A percentile compares a stretch with the other conserved stretches of the same genome.
Evolutionary conservation across 2,329 filamentous ascomycete species (phyloP).

Genomic region (Colletotrichum nymphaeae): DNA sequence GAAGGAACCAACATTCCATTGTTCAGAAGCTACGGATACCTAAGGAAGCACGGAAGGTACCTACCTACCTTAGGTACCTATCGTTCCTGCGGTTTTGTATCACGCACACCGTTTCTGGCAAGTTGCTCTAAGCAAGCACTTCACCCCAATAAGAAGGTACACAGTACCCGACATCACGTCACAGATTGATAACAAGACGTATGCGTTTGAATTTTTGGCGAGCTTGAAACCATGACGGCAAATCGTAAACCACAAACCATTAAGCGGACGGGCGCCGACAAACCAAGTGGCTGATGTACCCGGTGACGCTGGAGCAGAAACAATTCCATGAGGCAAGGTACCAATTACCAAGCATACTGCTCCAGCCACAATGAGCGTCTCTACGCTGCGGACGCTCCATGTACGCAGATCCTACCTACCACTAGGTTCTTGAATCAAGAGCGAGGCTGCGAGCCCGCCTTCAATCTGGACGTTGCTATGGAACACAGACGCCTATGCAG

Average conservation of each 20-base stretch:
- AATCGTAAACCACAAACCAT: background rate
- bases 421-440: background rate
- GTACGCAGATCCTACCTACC: background rate
- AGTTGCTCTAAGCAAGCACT: background rate
- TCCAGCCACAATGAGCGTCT: background rate
- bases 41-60: no score
- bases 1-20: background rate
- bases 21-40: no score
- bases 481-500: background rate
- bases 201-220: background rate
- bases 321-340: background rate
- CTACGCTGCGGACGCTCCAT: background rate
- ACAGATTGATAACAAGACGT: background rate
- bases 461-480: background rate
- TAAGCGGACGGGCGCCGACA: background rate
- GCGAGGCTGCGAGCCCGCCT: background rate
- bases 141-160: slow-evolving; percentile 8
- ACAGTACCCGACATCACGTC: background rate
- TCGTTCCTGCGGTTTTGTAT: background rate
- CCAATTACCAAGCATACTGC: background rate
- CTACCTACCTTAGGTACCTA: background rate
- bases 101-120: background rate
- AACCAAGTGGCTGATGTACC: slow-evolving; percentile 9
- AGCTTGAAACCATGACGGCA: background rate
- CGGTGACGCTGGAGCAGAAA: background rate